A percentile compares a stretch with the other conserved stretches of the same genome.
Conservation (phyloP, 2,329 filamentous ascomycete species). For the Gremmenia infestans region DNA sequence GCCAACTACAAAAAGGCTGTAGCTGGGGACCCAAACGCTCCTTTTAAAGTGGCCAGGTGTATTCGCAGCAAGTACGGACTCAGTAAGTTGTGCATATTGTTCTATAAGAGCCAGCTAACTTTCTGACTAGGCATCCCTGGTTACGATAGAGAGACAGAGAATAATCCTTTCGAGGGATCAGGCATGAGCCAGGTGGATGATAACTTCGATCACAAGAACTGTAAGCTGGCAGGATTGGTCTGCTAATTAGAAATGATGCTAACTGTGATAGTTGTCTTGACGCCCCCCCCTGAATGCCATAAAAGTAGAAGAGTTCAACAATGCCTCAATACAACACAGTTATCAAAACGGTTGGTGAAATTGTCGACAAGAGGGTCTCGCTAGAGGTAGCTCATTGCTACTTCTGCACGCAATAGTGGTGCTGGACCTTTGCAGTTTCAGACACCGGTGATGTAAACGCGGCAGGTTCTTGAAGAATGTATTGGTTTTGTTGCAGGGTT, state of each 20-base stretch:
- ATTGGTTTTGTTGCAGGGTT: not conserved
- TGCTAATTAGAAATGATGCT: not conserved
- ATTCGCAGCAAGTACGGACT: not conserved
- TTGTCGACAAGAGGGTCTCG: not conserved
- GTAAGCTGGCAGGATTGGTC: not conserved
- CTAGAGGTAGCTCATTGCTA: not conserved
- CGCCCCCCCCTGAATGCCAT: not conserved
- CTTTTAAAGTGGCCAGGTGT: not conserved
- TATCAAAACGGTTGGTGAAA: not conserved
- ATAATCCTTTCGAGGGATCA: not conserved
- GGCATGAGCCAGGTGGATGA: not conserved
- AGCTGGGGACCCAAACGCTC: not conserved
- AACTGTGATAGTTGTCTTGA: not conserved
- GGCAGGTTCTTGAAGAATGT: not conserved
- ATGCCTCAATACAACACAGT: not conserved
- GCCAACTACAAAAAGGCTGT: not conserved
- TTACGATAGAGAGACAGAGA: not conserved
- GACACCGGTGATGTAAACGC: not conserved
- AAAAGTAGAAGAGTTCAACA: not conserved
- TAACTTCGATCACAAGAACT: not conserved
- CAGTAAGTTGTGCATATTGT: not conserved
- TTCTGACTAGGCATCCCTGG: not conserved
- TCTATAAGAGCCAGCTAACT: not conserved
- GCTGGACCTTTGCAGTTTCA: not conserved
- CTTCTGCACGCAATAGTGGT: not conserved